Conservation (phyloP, 176 grass and related monocot genomes). For the Musa itinerans region DNA sequence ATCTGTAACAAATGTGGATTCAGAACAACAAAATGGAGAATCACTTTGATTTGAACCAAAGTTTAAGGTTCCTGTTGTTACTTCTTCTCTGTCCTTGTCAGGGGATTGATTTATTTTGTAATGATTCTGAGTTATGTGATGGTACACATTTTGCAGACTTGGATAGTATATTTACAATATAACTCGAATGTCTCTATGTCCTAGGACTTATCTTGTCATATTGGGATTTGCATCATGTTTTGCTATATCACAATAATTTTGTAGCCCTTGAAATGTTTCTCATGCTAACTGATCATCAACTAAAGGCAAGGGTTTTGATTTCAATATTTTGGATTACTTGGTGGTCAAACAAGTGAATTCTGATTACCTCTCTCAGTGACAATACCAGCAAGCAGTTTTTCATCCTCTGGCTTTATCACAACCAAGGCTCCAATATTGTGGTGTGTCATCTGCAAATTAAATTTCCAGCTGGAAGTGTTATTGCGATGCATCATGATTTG, state of each 20-base stretch:
- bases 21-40: neutral
- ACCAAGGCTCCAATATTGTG: constrained; percentile 82
- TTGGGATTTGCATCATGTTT: neutral
- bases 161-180: too few species aligned
- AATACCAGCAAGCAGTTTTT: constrained; percentile 67
- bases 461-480: neutral
- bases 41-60: neutral
- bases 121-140: too few species aligned
- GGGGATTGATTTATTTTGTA: too few species aligned
- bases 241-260: neutral
- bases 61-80: neutral
- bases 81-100: too few species aligned
- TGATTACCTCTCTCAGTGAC: constrained; percentile 78
- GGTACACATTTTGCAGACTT: too few species aligned
- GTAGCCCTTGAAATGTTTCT: neutral
- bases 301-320: neutral
- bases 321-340: neutral
- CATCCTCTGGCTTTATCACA: constrained; percentile 69
- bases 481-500: neutral
- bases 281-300: neutral
- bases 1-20: constrained; percentile 35
- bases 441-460: constrained; percentile 56
- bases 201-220: neutral
- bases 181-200: neutral
- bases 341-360: neutral